phyloP scores from a whole-genome alignment of 768 basidiomycete species.

The Termitomyces sp. region DNA sequence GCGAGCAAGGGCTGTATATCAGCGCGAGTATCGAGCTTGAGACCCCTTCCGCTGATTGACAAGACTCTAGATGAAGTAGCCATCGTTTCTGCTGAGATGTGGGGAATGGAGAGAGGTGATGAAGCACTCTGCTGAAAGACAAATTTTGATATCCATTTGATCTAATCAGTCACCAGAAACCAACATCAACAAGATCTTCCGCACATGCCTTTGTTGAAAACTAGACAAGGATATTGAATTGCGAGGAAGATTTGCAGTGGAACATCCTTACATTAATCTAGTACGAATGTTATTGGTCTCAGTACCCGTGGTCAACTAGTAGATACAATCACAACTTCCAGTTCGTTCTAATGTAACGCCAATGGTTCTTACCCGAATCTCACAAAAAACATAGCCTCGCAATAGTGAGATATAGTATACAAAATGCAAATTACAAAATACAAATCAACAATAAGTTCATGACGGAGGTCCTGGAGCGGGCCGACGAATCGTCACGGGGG shows the following conservation, averaged over 20 bases:
- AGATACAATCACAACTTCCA: neutral
- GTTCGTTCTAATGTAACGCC: neutral
- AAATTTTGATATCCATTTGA: constrained; percentile 2
- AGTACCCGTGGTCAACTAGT: too few species aligned
- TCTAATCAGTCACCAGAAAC: neutral
- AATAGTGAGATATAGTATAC: neutral
- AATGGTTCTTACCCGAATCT: neutral
- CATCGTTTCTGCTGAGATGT: constrained; percentile 13
- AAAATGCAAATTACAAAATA: constrained; percentile 6
- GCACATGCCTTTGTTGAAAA: too few species aligned
- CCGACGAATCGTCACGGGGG: constrained; percentile 15
- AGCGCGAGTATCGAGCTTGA: constrained; percentile 72
- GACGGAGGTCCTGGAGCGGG: constrained; percentile 11
- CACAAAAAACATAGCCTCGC: neutral
- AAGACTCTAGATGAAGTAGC: constrained; percentile 28
- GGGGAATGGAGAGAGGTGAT: neutral
- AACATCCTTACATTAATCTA: too few species aligned
- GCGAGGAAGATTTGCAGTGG: too few species aligned
- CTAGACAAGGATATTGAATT: too few species aligned
- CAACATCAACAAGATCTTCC: too few species aligned
- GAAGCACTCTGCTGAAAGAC: neutral
- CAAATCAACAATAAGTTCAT: constrained; percentile 7
- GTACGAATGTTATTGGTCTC: too few species aligned
- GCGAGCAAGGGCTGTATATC: constrained; percentile 73
- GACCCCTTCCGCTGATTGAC: constrained; percentile 52